Evolutionary conservation across 169 alveolate genomes (phyloP).

Genomic region (Eimeria mitis): DNA sequence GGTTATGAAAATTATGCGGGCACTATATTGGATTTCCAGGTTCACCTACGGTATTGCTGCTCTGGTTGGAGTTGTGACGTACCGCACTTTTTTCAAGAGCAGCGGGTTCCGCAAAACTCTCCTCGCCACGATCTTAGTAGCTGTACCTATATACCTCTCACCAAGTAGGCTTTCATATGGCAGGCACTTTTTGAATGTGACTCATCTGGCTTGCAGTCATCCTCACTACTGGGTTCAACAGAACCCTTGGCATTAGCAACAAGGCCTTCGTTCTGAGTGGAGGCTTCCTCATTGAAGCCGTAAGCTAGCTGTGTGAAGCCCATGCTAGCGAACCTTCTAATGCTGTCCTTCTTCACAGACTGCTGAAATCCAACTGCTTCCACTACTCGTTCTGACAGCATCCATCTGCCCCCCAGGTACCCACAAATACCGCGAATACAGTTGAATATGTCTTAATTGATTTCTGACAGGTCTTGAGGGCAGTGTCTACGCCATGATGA

Average conservation of each 20-base stretch:
- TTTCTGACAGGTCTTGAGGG: slow-evolving; percentile 95
- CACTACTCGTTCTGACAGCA: slow-evolving; percentile 96
- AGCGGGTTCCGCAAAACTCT: slow-evolving; percentile 92
- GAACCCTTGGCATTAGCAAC: slow-evolving; percentile 93
- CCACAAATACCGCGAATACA: neutral
- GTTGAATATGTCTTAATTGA: neutral
- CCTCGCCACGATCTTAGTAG: slow-evolving; percentile 92
- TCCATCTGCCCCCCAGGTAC: slow-evolving; percentile 95
- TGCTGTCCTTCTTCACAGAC: slow-evolving; percentile 57
- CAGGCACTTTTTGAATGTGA: neutral
- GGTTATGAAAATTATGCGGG: neutral
- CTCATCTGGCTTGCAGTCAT: slow-evolving; percentile 88
- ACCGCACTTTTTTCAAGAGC: slow-evolving; percentile 92
- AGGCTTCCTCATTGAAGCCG: slow-evolving; percentile 96
- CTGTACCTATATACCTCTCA: slow-evolving; percentile 87
- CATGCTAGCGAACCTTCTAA: neutral
- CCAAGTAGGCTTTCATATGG: slow-evolving; percentile 56
- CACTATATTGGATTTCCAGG: slow-evolving; percentile 46
- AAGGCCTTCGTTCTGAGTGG: slow-evolving; percentile 94
- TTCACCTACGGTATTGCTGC: slow-evolving; percentile 96
- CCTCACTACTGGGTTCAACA: slow-evolving; percentile 92
- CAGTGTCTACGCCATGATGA: slow-evolving; percentile 96
- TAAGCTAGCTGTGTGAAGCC: slow-evolving; percentile 82
- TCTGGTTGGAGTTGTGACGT: slow-evolving; percentile 93
- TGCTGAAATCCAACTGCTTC: slow-evolving; percentile 94